Evolutionary conservation across 257 asterid species (phyloP).

Genomic region (Rauvolfia tetraphylla): DNA sequence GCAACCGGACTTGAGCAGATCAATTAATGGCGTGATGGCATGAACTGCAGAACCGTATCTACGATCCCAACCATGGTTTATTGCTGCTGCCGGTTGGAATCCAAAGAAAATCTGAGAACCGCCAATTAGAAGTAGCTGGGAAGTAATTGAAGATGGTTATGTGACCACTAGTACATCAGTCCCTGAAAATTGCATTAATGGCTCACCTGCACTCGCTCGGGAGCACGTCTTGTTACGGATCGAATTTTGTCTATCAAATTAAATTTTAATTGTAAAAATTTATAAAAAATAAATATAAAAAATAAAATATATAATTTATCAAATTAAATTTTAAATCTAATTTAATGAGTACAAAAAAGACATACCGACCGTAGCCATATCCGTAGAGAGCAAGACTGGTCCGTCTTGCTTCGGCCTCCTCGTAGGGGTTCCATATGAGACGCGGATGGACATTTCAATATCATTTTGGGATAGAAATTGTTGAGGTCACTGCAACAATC

Average conservation of each 20-base stretch:
- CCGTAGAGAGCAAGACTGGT: too few relatives aligned
- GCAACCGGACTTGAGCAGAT: constrained; percentile 3
- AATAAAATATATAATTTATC: too few relatives aligned
- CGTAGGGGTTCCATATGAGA: background rate
- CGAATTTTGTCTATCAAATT: too few relatives aligned
- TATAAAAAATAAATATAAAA: too few relatives aligned
- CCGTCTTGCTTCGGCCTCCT: background rate
- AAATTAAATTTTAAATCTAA: too few relatives aligned
- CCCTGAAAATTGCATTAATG: too few relatives aligned
- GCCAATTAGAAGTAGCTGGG: background rate
- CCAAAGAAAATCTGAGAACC: background rate
- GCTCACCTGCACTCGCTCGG: constrained; percentile 2
- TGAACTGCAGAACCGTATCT: constrained; percentile 10
- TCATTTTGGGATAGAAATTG: constrained; percentile 37
- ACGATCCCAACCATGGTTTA: constrained; percentile 18
- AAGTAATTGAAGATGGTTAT: background rate
- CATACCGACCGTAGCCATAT: too few relatives aligned
- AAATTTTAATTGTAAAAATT: too few relatives aligned
- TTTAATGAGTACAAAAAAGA: too few relatives aligned
- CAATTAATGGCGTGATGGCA: constrained; percentile 1
- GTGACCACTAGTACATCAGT: too few relatives aligned
- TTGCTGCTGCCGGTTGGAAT: background rate
- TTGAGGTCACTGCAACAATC: constrained; percentile 38
- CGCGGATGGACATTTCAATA: constrained; percentile 22
- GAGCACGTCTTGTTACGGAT: too few relatives aligned